Percentiles rank a stretch among this genome's conserved stretches.
Conservation (phyloP, 2,329 filamentous ascomycete genomes). For the Acarospora socialis region DNA sequence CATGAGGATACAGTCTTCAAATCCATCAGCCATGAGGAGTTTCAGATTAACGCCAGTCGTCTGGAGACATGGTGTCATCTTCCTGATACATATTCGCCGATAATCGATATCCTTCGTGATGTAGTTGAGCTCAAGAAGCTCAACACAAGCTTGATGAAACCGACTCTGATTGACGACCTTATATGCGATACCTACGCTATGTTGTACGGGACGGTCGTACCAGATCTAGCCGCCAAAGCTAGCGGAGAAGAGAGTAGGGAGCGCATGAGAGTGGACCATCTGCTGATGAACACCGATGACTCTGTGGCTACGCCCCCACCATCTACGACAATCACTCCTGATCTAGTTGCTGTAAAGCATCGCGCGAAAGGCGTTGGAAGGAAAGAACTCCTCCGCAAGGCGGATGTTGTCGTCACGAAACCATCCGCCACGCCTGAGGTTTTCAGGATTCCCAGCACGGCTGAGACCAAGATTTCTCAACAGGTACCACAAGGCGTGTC, state of each 20-base stretch:
- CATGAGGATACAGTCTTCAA: constrained; percentile 53
- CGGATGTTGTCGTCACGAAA: constrained; percentile 40
- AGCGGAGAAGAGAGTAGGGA: constrained; percentile 30
- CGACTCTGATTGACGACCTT: constrained; percentile 76
- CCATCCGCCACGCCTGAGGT: constrained; percentile 23
- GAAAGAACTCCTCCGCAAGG: constrained; percentile 37
- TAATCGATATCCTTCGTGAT: constrained; percentile 50
- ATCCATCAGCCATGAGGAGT: constrained; percentile 50
- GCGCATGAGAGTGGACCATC: constrained; percentile 33
- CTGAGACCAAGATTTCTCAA: too few relatives aligned
- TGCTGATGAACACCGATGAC: constrained; percentile 27
- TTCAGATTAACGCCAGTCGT: constrained; percentile 42
- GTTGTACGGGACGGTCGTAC: constrained; percentile 53
- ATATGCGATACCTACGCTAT: constrained; percentile 78
- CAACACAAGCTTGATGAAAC: constrained; percentile 79
- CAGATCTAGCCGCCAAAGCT: constrained; percentile 25
- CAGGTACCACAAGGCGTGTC: constrained; percentile 37
- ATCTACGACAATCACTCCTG: constrained; percentile 8
- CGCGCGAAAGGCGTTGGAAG: constrained; percentile 45
- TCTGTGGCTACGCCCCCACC: constrained; percentile 20
- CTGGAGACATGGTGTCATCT: constrained; percentile 45
- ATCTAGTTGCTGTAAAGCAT: constrained; percentile 16
- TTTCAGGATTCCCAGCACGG: too few relatives aligned
- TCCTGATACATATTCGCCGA: constrained; percentile 30
- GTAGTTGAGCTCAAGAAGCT: constrained; percentile 59